Conservation (phyloP, 2,329 filamentous ascomycete species). For the Zasmidium cellare region DNA sequence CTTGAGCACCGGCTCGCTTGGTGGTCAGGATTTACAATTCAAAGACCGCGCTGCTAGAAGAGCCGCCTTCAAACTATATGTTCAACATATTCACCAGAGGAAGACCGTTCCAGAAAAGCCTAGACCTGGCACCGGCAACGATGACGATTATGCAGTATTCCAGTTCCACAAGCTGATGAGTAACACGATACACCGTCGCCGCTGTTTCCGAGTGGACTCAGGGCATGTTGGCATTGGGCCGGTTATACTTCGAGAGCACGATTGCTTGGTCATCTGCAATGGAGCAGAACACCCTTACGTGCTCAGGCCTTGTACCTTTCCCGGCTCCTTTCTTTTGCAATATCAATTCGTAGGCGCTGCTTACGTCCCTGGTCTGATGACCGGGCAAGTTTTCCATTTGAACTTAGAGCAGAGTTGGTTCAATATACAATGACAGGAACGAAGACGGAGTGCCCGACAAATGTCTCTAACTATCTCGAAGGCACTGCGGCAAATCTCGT, state of each 20-base stretch:
- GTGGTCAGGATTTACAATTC: not conserved
- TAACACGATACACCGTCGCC: not conserved
- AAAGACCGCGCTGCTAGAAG: not conserved
- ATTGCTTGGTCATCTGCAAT: not conserved
- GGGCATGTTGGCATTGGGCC: not conserved
- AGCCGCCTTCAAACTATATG: not conserved
- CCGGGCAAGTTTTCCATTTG: not conserved
- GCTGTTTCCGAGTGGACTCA: not conserved
- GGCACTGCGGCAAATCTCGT: too few relatives aligned
- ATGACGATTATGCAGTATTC: not conserved
- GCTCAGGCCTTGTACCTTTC: not conserved
- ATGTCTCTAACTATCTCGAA: too few relatives aligned
- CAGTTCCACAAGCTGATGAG: not conserved
- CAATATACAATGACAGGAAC: not conserved
- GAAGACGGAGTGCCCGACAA: too few relatives aligned
- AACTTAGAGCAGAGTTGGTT: not conserved
- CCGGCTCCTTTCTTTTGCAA: too few relatives aligned
- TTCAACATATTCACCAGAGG: not conserved
- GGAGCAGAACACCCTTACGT: constrained; percentile 1
- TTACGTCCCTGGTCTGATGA: not conserved
- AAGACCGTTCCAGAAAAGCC: not conserved
- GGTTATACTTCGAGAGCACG: not conserved
- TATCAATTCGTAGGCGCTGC: constrained; percentile 3
- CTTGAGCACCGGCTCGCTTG: not conserved
- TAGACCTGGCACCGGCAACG: not conserved